Evolutionary conservation across 345 rosid genomes (phyloP).

Genomic region (Firmiana major): DNA sequence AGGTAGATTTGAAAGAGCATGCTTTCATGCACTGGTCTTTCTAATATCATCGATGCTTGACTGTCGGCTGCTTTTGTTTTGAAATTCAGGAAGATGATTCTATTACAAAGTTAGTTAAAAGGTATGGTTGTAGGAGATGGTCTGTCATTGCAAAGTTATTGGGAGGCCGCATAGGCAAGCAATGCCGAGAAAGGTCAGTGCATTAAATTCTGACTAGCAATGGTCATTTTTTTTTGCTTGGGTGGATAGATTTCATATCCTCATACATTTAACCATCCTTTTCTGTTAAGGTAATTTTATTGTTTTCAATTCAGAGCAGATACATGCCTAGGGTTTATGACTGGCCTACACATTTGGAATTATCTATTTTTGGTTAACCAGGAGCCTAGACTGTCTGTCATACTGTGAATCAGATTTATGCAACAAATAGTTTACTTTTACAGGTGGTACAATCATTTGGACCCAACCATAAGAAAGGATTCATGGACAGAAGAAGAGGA

Average conservation of each 20-base stretch:
- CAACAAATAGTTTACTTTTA: neutral
- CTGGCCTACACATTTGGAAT: neutral
- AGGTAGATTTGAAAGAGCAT: conserved; percentile 25
- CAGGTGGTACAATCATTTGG: conserved; percentile 60
- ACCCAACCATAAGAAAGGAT: conserved; percentile 46
- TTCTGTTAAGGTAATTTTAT: neutral
- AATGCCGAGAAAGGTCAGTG: conserved; percentile 54
- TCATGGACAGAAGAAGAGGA: conserved; percentile 58
- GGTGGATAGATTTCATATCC: neutral
- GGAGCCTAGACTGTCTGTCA: neutral
- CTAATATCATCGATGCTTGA: neutral
- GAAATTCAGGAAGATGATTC: conserved; percentile 45
- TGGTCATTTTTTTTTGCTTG: neutral
- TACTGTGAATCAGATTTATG: neutral
- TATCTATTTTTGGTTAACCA: neutral
- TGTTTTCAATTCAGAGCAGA: neutral
- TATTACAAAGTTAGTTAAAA: conserved; percentile 27
- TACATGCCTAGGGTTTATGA: neutral
- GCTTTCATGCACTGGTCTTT: neutral
- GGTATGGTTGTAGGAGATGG: conserved; percentile 41
- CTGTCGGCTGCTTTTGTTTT: neutral
- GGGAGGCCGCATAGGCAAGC: conserved; percentile 55
- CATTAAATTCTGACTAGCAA: neutral
- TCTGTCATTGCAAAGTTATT: conserved; percentile 43
- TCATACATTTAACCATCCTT: neutral